Evolutionary conservation across 2,329 filamentous ascomycete species (phyloP), one percentile per base, ranked within the genome.

Genomic region (Pezicula radicicola): DNA sequence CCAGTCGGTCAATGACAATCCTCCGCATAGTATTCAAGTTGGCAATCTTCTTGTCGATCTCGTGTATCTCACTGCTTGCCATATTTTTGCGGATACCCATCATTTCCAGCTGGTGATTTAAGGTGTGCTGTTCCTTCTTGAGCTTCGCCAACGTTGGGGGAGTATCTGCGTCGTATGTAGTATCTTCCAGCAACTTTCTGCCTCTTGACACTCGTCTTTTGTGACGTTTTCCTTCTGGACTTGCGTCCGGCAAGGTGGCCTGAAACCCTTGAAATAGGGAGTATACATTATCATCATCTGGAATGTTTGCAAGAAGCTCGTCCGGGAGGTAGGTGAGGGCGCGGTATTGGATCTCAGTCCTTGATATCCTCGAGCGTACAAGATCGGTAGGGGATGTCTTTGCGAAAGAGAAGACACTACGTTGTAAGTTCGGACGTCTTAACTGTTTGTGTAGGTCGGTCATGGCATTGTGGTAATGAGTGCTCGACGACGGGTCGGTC

Each of bases 181-280:
- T 77, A 53, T 89, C 86, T 40, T 84, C 80, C 28, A 97, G 72
- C 62, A 95, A 70, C 67, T 91, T 92, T 65, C 91, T 84, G 2
- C 87, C 86, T 58, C 89, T 83, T 7, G 89, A 89, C 40, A 84
- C 80, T 55, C 84, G 83, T 61, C 89, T 81, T 48, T 85, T 74
- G 60, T 84, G 81, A 68, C 87, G 89, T 67, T 87, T 85, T 59
- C 81, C 82, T 56, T 87, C 82, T 15, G 94, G 88, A 5, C 76
- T 77, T 57, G 82, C 71, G 57, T 85, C 82, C 3, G 92, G 92
- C 56, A 96, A 78, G 57, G 85, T 92, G 45, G 93, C 94, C 72
- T 96, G 87, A 70, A 99, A 99, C 59, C 94, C 94, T 70, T 99
- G 90, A 70, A 99, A 97, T 42, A 99, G 78, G 39, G 92, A 97